phyloP scores from a whole-genome alignment of 495 filamentous ascomycete genomes.

The Podospora pseudoanserina region DNA sequence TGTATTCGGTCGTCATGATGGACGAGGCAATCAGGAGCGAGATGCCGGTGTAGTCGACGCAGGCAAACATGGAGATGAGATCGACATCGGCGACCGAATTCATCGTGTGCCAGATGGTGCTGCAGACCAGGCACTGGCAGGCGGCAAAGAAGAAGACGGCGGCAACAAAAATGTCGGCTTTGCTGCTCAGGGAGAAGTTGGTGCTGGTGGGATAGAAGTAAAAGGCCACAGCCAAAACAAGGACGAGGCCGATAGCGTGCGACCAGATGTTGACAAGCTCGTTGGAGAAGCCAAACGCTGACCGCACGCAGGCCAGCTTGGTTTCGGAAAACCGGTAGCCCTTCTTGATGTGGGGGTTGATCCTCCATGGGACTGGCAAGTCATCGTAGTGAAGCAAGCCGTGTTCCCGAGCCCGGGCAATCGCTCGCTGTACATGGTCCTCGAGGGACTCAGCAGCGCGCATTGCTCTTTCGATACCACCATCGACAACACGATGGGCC shows the following conservation, averaged over 20 bases:
- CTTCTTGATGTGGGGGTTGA: conserved; percentile 86
- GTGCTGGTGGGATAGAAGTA: conserved; percentile 89
- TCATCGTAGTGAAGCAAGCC: conserved; percentile 86
- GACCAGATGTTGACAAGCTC: conserved; percentile 98
- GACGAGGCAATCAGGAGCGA: conserved; percentile 93
- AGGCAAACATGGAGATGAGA: conserved; percentile 92
- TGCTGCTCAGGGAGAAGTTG: conserved; percentile 82
- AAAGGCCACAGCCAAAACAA: conserved; percentile 87
- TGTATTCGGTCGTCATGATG: conserved; percentile 98
- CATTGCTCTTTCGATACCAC: conserved; percentile 74
- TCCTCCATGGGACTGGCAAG: conserved; percentile 84
- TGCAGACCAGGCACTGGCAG: conserved; percentile 93
- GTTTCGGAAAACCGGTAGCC: conserved; percentile 93
- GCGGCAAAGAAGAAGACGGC: conserved; percentile 96
- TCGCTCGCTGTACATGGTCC: conserved; percentile 76
- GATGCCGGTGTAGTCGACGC: conserved; percentile 98
- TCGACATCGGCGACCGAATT: conserved; percentile 86
- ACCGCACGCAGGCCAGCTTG: conserved; percentile 80
- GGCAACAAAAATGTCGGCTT: conserved; percentile 81
- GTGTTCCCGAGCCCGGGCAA: conserved; percentile 71
- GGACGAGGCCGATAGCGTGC: conserved; percentile 78
- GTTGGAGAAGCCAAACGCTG: conserved; percentile 79
- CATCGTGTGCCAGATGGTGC: conserved; percentile 97
- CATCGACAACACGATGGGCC: conserved; percentile 71
- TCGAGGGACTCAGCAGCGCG: conserved; percentile 71